Base-by-base conservation (phyloP, 805 yeast genomes). In the Pichia californica region DNA sequence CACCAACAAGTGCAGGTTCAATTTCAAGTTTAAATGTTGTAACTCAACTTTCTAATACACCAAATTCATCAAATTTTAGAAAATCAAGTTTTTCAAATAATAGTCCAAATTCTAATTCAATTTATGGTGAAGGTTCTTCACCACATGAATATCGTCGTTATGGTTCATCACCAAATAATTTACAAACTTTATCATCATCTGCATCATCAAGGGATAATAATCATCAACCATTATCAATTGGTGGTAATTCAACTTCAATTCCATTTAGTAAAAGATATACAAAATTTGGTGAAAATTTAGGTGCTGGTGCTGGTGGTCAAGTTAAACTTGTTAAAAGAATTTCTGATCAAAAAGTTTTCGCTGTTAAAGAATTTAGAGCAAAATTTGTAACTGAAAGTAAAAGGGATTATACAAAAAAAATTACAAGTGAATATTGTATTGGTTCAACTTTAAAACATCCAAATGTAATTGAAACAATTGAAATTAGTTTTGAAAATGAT, bases 261-360 rank as follows among this genome's bases (percentile, higher is more conserved):
- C 88, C 89, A 1, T 81, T 82, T 52, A 77, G 83, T 32, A 87
- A 83, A 56, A 69, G 88, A 52, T 88, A 88, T 61, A 77, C 83
- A 40, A 84, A 81, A 59, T 80, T 83, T 43, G 95, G 95, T 41
- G 91, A 88, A 49, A 84, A 77, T 46, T 70, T 89, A 38, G 97
- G 96, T 43, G 93, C 93, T 18, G 97, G 97, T 42, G 96, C 96
- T 2, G 97, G 97, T 39, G 97, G 97, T 4, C 75, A 83, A 14
- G 97, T 89, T 28, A 79, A 80, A 55, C 69, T 88, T 38, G 82
- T 87, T 36, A 80, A 72, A 41, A 67, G 95, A 52, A 63, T 75
- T 4, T 63, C 74, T 2, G 96, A 88, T 63, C 66, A 69, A 26
- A 74, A 79, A 54, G 75, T 85, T 2, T 88, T 87, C 69, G 97